These are phyloP conservation scores for Gnaphalium uliginosum DNA, from an alignment of 129 eudicot genomes.

Conservation along the genomic window DNA sequence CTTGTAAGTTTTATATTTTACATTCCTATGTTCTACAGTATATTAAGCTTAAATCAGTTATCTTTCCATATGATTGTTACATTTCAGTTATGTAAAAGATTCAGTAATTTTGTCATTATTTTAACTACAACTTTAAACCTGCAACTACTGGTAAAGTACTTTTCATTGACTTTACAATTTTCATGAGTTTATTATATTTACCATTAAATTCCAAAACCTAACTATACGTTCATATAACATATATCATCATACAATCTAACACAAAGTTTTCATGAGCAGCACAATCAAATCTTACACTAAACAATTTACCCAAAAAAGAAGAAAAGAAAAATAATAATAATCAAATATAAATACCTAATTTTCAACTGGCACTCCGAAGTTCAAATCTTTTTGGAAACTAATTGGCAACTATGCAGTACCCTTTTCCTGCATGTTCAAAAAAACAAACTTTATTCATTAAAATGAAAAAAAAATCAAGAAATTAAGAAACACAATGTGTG, in stretches of 20 bases:
- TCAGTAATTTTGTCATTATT: constrained; percentile 11
- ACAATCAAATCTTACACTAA: neutral
- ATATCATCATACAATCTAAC: neutral
- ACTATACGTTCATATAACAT: neutral
- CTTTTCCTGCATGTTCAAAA: constrained; percentile 25
- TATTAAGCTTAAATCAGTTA: neutral
- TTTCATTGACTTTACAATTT: neutral
- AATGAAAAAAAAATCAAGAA: neutral
- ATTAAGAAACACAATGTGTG: neutral
- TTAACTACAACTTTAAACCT: neutral
- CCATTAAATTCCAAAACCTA: neutral
- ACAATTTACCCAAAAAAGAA: constrained; percentile 9
- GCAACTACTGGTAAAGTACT: neutral
- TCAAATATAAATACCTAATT: constrained; percentile 12
- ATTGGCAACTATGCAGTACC: constrained; percentile 13
- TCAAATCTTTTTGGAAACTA: neutral
- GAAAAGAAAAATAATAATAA: neutral
- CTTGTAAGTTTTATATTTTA: too few species aligned
- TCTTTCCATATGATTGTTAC: neutral
- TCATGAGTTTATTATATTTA: neutral
- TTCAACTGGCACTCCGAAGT: constrained; percentile 11
- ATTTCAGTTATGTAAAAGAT: constrained; percentile 17
- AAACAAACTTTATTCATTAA: constrained; percentile 1
- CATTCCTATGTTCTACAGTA: neutral
- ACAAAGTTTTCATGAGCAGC: neutral